phyloP scores from a whole-genome alignment of 352 stramenopile genomes.

The Globisporangium barbulae region DNA sequence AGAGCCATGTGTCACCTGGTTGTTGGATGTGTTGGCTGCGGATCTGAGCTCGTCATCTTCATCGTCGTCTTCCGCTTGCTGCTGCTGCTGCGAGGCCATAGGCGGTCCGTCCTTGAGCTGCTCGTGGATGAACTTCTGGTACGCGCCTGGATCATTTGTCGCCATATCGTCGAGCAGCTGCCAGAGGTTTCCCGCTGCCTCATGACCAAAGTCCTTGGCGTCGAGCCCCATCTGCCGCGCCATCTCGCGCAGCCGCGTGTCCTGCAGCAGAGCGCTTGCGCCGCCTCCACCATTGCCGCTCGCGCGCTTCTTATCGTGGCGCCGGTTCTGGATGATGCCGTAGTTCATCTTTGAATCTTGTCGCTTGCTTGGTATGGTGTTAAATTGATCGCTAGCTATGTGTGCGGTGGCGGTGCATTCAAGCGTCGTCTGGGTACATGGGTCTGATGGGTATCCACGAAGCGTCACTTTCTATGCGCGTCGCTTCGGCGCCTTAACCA shows the following conservation, averaged over 20 bases:
- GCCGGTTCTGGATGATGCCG: slow-evolving; percentile 81
- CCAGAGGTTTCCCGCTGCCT: slow-evolving; percentile 72
- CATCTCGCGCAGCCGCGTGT: slow-evolving; percentile 71
- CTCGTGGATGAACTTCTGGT: slow-evolving; percentile 80
- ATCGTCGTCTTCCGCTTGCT: not conserved
- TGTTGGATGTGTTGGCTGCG: not conserved
- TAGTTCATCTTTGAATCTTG: slow-evolving; percentile 56
- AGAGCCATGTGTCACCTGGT: not conserved
- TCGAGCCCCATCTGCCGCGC: slow-evolving; percentile 82
- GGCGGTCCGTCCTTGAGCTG: slow-evolving; percentile 70
- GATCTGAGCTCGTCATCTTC: not conserved
- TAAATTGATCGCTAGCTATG: not conserved
- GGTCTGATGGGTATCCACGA: too few species aligned
- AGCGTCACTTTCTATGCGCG: not conserved
- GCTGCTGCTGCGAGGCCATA: not conserved
- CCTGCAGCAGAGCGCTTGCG: slow-evolving; percentile 39
- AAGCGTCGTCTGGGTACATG: too few species aligned
- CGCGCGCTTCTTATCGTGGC: slow-evolving; percentile 28
- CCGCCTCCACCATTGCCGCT: slow-evolving; percentile 7
- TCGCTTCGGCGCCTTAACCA: slow-evolving; percentile 5
- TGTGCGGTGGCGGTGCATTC: too few species aligned
- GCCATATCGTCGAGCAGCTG: slow-evolving; percentile 74
- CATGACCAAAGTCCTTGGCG: slow-evolving; percentile 55
- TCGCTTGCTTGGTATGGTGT: not conserved
- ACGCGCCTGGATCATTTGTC: slow-evolving; percentile 55